These are phyloP conservation scores for Diaporthe ilicicola DNA, from an alignment of 2,329 filamentous ascomycete genomes.

Conservation along the genomic window DNA sequence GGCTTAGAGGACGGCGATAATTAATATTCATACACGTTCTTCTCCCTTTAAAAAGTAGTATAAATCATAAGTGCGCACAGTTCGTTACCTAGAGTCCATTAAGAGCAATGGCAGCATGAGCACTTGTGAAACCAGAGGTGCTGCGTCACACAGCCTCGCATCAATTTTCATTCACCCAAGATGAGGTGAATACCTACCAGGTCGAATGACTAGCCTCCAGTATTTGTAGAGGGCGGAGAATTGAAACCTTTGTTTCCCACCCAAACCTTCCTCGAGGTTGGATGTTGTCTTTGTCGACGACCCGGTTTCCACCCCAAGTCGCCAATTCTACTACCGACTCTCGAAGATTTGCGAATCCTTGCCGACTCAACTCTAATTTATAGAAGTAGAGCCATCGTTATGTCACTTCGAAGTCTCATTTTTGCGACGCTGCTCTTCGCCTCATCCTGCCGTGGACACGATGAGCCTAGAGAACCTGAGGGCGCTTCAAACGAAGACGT, in stretches of 20 bases:
- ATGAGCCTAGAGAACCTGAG: not conserved
- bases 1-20: no score
- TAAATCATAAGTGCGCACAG: no score
- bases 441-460: not conserved
- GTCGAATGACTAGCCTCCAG: not conserved
- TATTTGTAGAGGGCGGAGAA: not conserved
- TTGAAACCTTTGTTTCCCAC: not conserved
- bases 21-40: no score
- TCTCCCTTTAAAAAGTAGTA: no score
- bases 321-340: no score
- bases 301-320: no score
- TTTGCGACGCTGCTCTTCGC: not conserved
- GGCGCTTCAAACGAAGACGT: not conserved
- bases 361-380: not conserved
- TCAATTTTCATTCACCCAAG: not conserved
- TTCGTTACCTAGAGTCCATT: no score
- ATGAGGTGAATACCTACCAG: not conserved
- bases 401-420: not conserved
- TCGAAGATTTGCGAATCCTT: not conserved
- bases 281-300: not conserved
- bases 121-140: no score
- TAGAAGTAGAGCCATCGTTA: not conserved
- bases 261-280: not conserved
- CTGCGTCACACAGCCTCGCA: no score
- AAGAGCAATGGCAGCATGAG: no score